A percentile compares a stretch with the other conserved stretches of the same genome.
phyloP scores from a whole-genome alignment of 352 stramenopile genomes.

The Phytopythium vexans region DNA sequence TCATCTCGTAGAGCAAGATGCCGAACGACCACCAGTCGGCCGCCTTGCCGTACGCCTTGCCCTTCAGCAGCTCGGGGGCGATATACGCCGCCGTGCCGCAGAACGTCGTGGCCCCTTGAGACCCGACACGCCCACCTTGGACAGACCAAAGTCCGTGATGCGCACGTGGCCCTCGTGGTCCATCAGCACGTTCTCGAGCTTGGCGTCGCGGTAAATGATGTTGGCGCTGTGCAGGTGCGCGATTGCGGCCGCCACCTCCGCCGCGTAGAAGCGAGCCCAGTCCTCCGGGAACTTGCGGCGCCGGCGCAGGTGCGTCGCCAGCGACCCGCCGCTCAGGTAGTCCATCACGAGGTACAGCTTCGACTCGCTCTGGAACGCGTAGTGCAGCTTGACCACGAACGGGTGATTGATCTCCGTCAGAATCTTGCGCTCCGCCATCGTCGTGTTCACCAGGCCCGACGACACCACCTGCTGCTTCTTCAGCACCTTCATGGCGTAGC shows the following conservation, averaged over 20 bases:
- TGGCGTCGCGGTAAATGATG: conserved; percentile 96
- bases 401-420: conserved; percentile 91
- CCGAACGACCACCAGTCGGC: conserved; percentile 96
- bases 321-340: conserved; percentile 88
- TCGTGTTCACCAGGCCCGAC: conserved; percentile 91
- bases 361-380: conserved; percentile 92
- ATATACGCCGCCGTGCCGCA: conserved; percentile 94
- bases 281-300: conserved; percentile 89
- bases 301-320: conserved; percentile 88
- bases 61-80: conserved; percentile 88
- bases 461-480: conserved; percentile 92
- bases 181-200: conserved; percentile 95
- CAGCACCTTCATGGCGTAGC: conserved; percentile 98
- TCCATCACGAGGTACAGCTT: conserved; percentile 94
- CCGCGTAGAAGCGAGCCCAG: conserved; percentile 90
- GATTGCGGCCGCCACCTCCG: conserved; percentile 92
- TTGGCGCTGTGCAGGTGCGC: conserved; percentile 91
- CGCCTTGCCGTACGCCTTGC: conserved; percentile 87
- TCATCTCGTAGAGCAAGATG: conserved; percentile 96
- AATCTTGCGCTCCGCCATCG: conserved; percentile 91
- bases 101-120: conserved; percentile 88
- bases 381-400: conserved; percentile 94
- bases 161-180: conserved; percentile 92
- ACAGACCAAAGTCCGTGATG: conserved; percentile 94
- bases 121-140: conserved; percentile 88